Percentiles rank a stretch among this genome's conserved stretches.
These are phyloP conservation scores for Micractinium conductrix DNA, from an alignment of 139 green algal genomes.

Conservation along the genomic window DNA sequence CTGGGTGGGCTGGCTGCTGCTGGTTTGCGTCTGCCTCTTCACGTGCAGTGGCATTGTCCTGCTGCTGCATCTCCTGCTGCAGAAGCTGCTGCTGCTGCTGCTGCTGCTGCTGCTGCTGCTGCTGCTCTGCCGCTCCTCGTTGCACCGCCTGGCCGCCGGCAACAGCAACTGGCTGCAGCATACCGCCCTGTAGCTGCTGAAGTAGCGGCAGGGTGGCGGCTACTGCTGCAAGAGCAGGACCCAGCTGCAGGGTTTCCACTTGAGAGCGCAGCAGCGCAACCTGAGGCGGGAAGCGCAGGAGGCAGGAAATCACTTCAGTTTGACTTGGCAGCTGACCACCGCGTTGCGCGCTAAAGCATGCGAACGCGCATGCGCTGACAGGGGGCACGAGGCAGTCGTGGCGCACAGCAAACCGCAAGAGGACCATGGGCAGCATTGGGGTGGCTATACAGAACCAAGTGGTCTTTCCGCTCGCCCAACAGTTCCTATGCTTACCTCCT, in stretches of 20 bases:
- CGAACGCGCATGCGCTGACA: too few species aligned
- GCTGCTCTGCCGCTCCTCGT: not conserved
- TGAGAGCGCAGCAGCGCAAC: not conserved
- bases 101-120: not conserved
- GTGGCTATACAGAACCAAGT: too few species aligned
- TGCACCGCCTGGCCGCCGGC: too few species aligned
- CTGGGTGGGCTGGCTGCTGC: not conserved
- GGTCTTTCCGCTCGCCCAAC: too few species aligned
- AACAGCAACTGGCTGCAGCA: not conserved
- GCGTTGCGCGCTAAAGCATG: too few species aligned
- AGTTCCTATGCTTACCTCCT: slow-evolving; percentile 16
- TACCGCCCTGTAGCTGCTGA: not conserved
- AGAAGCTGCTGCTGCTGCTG: not conserved
- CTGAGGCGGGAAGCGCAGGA: not conserved
- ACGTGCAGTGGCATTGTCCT: not conserved
- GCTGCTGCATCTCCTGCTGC: not conserved
- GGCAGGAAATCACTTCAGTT: not conserved
- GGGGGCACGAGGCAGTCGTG: too few species aligned
- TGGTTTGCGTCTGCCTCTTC: not conserved
- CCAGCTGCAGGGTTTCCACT: slow-evolving; percentile 3
- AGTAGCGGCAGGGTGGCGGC: not conserved
- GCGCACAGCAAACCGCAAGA: too few species aligned
- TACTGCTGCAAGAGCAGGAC: not conserved
- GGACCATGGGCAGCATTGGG: too few species aligned
- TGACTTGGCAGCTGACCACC: too few species aligned